Conservation (phyloP, 805 yeast species). For the Candida sanyiensis region DNA sequence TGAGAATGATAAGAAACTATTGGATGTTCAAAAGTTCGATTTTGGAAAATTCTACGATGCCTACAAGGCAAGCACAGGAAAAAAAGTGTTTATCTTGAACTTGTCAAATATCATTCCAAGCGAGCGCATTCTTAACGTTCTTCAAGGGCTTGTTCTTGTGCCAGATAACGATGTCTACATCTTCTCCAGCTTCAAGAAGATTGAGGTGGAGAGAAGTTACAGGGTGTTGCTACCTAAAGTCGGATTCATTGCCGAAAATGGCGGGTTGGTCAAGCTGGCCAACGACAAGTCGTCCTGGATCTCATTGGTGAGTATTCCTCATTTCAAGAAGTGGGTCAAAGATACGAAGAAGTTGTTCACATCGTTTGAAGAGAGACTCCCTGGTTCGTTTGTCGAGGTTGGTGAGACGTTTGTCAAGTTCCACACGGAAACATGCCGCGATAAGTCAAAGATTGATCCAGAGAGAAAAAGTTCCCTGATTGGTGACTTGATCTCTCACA, state of each 20-base stretch:
- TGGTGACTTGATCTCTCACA: constrained; percentile 82
- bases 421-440: constrained; percentile 48
- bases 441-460: constrained; percentile 41
- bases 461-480: constrained; percentile 57
- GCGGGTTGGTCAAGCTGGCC: constrained; percentile 65
- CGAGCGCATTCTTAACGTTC: constrained; percentile 48
- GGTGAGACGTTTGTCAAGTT: constrained; percentile 75
- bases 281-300: constrained; percentile 30
- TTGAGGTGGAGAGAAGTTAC: constrained; percentile 62
- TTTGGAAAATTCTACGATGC: constrained; percentile 23
- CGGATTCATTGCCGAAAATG: constrained; percentile 88
- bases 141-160: constrained; percentile 49
- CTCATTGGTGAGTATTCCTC: constrained; percentile 9
- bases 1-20: constrained; percentile 34
- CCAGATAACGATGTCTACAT: constrained; percentile 59
- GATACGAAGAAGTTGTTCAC: constrained; percentile 49
- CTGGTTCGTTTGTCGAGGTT: constrained; percentile 66
- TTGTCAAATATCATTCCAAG: constrained; percentile 49
- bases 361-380: constrained; percentile 67
- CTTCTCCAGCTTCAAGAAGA: constrained; percentile 56
- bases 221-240: constrained; percentile 53
- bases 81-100: constrained; percentile 42
- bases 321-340: constrained; percentile 48
- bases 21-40: constrained; percentile 29
- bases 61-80: constrained; percentile 22